Evolutionary conservation across 108 stramenopile species (phyloP).

Genomic region (Fistulifera solaris): DNA sequence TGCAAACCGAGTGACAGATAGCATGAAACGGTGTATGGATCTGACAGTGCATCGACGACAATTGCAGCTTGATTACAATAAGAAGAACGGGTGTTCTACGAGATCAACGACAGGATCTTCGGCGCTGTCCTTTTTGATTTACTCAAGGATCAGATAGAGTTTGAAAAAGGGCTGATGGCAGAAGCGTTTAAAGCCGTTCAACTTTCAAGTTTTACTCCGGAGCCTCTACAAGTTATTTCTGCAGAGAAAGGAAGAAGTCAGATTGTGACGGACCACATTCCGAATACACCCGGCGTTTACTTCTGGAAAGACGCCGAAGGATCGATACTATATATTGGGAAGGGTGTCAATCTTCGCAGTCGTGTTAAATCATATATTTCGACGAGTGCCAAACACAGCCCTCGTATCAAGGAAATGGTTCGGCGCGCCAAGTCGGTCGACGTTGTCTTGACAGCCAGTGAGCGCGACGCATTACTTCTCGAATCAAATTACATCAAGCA

Average conservation of each 20-base stretch:
- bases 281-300: slow-evolving; percentile 57
- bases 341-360: slow-evolving; percentile 46
- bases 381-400: slow-evolving; percentile 33
- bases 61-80: slow-evolving; percentile 42
- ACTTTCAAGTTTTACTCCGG: too few species aligned
- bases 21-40: slow-evolving; percentile 57
- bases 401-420: slow-evolving; percentile 45
- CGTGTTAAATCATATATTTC: slow-evolving; percentile 48
- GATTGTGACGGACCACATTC: slow-evolving; percentile 35
- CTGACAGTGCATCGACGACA: slow-evolving; percentile 37
- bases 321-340: slow-evolving; percentile 58
- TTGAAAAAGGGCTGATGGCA: too few species aligned
- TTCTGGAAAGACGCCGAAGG: slow-evolving; percentile 49
- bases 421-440: slow-evolving; percentile 38
- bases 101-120: slow-evolving; percentile 46
- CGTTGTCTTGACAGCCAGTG: slow-evolving; percentile 42
- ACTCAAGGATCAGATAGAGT: slow-evolving; percentile 39
- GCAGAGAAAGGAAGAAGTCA: neutral
- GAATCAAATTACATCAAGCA: slow-evolving; percentile 62
- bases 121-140: slow-evolving; percentile 50
- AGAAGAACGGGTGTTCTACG: slow-evolving; percentile 17
- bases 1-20: slow-evolving; percentile 49
- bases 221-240: too few species aligned
- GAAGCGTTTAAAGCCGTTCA: too few species aligned
- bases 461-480: slow-evolving; percentile 59